These are phyloP conservation scores for Penicillium sp. DNA, from an alignment of 2,329 filamentous ascomycete species.

Conservation along the genomic window DNA sequence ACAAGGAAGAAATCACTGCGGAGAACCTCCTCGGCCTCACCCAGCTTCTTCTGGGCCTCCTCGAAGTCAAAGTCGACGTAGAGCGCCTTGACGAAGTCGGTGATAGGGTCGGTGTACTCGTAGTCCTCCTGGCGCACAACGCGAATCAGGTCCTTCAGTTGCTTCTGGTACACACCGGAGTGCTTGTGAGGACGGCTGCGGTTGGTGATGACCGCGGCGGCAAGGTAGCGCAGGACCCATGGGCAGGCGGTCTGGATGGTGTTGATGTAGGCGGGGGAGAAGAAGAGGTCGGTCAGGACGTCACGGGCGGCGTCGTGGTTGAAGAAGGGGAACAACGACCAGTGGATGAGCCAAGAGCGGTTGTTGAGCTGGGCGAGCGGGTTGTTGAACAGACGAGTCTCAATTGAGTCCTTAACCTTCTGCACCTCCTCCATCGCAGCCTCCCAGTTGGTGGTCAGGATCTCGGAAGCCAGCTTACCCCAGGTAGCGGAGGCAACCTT, in stretches of 20 bases:
- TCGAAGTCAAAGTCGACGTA: constrained; percentile 98
- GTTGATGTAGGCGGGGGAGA: constrained; percentile 97
- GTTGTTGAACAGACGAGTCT: constrained; percentile 94
- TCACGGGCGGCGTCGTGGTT: constrained; percentile 93
- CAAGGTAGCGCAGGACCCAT: constrained; percentile 92
- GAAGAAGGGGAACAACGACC: constrained; percentile 98
- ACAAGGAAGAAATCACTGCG: constrained; percentile 94
- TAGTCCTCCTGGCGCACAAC: constrained; percentile 97
- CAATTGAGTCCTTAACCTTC: constrained; percentile 89
- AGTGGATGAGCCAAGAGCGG: constrained; percentile 97
- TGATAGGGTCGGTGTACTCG: constrained; percentile 95
- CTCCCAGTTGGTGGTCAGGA: constrained; percentile 94
- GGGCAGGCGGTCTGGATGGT: constrained; percentile 98
- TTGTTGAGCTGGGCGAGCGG: constrained; percentile 92
- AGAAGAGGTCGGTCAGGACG: constrained; percentile 90
- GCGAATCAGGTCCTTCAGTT: constrained; percentile 94
- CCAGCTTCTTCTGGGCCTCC: constrained; percentile 87
- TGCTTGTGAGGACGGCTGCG: constrained; percentile 75
- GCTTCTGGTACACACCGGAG: constrained; percentile 89
- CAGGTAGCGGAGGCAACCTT: constrained; percentile 94
- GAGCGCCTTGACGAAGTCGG: constrained; percentile 92
- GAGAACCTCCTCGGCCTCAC: constrained; percentile 85
- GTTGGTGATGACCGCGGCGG: constrained; percentile 92
- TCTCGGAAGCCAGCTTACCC: constrained; percentile 97
- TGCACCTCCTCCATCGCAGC: constrained; percentile 84